phyloP scores from a whole-genome alignment of 257 asterid genomes.

The Ballota nigra region DNA sequence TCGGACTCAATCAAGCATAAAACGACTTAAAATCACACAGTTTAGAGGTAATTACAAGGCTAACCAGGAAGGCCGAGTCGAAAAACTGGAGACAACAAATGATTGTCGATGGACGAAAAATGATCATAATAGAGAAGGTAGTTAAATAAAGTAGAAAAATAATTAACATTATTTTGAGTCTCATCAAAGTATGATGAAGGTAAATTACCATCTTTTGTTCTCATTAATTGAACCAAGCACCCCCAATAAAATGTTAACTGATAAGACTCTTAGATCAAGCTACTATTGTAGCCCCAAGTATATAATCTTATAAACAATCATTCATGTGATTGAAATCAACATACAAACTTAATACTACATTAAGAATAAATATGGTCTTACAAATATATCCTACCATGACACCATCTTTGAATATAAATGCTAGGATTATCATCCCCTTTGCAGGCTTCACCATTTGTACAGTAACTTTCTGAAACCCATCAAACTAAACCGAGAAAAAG shows the following conservation, averaged over 20 bases:
- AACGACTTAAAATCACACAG: too few species aligned
- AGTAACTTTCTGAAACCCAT: constrained; percentile 88
- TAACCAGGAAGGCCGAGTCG: too few species aligned
- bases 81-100: not conserved
- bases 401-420: constrained; percentile 85
- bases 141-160: not conserved
- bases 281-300: not conserved
- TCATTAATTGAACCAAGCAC: not conserved
- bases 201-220: not conserved
- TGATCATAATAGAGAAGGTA: not conserved
- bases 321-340: not conserved
- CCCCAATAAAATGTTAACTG: not conserved
- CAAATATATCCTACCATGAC: constrained; percentile 96
- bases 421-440: constrained; percentile 84
- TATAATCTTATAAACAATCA: not conserved
- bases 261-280: constrained; percentile 1
- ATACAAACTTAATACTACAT: not conserved
- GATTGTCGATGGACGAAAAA: not conserved
- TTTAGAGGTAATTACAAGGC: too few species aligned
- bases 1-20: too few species aligned
- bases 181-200: not conserved
- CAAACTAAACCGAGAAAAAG: constrained; percentile 48
- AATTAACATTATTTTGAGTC: not conserved
- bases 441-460: constrained; percentile 98
- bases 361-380: constrained; percentile 33